These are phyloP conservation scores for Arabidopsis suecica DNA, from an alignment of 345 rosid species.

Conservation along the genomic window DNA sequence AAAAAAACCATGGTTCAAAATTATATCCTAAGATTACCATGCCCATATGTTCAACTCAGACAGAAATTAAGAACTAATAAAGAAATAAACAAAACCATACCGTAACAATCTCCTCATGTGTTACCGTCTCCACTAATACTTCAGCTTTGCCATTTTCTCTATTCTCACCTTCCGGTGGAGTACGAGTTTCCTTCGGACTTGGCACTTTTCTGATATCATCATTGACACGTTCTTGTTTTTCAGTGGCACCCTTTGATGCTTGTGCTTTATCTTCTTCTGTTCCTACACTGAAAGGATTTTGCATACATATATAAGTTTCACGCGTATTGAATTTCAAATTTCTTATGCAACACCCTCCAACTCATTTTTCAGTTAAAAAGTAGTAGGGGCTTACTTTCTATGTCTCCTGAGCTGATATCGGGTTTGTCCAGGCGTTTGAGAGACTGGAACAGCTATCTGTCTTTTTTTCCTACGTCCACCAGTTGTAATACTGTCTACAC, in stretches of 20 bases:
- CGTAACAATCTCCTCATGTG: conserved; percentile 48
- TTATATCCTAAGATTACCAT: neutral
- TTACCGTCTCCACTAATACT: conserved; percentile 45
- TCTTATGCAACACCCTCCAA: neutral
- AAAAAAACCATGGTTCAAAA: conserved; percentile 14
- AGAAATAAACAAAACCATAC: conserved; percentile 36
- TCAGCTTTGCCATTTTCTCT: conserved; percentile 49
- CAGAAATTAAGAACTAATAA: neutral
- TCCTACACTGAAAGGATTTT: conserved; percentile 51
- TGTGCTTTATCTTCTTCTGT: conserved; percentile 47
- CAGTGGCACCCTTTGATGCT: conserved; percentile 49
- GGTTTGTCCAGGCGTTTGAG: conserved; percentile 59
- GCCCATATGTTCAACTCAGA: conserved; percentile 20
- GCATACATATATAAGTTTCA: conserved; percentile 16
- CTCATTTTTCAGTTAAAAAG: conserved; percentile 1
- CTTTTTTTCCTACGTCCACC: conserved; percentile 72
- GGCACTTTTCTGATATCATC: conserved; percentile 41
- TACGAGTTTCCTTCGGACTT: conserved; percentile 40
- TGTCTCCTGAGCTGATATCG: conserved; percentile 84
- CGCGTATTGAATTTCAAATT: neutral
- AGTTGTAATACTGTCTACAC: conserved; percentile 63
- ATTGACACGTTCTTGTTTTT: conserved; percentile 44
- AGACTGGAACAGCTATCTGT: conserved; percentile 51
- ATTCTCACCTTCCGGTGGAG: conserved; percentile 35
- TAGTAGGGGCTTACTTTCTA: conserved; percentile 61